Evolutionary conservation across 2,329 filamentous ascomycete genomes (phyloP).

Genomic region (Aureobasidium sp.): DNA sequence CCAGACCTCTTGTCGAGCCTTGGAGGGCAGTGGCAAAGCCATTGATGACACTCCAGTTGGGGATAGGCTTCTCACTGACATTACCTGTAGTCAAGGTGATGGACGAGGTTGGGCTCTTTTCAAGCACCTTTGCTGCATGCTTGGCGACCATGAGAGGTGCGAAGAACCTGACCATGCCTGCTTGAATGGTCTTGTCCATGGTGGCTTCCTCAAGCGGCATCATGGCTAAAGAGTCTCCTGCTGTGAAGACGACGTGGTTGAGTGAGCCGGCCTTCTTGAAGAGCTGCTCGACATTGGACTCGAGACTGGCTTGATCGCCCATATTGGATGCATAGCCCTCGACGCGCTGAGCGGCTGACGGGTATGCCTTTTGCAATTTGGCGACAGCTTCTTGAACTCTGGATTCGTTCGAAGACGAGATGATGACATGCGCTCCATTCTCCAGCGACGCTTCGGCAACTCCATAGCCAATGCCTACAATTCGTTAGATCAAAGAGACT

Average conservation of each 20-base stretch:
- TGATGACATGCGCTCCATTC: constrained; percentile 49
- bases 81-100: constrained; percentile 53
- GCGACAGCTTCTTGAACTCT: constrained; percentile 44
- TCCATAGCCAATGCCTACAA: constrained; percentile 53
- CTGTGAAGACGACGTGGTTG: constrained; percentile 54
- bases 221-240: constrained; percentile 42
- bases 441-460: constrained; percentile 54
- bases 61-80: constrained; percentile 44
- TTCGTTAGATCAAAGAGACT: background rate
- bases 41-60: constrained; percentile 46
- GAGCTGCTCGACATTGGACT: constrained; percentile 41
- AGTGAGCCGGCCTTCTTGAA: constrained; percentile 37
- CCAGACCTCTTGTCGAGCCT: constrained; percentile 49
- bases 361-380: constrained; percentile 39
- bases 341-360: constrained; percentile 34
- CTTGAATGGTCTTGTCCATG: constrained; percentile 35
- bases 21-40: constrained; percentile 46
- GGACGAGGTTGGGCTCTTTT: constrained; percentile 36
- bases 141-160: constrained; percentile 49
- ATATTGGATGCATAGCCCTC: constrained; percentile 45
- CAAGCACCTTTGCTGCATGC: constrained; percentile 40
- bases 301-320: constrained; percentile 38
- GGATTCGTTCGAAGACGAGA: constrained; percentile 51
- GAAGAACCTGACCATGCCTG: constrained; percentile 44
- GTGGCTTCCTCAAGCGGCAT: constrained; percentile 37